Evolutionary conservation across 208 protist genomes (phyloP).

Genomic region (Trypanosoma theileri): DNA sequence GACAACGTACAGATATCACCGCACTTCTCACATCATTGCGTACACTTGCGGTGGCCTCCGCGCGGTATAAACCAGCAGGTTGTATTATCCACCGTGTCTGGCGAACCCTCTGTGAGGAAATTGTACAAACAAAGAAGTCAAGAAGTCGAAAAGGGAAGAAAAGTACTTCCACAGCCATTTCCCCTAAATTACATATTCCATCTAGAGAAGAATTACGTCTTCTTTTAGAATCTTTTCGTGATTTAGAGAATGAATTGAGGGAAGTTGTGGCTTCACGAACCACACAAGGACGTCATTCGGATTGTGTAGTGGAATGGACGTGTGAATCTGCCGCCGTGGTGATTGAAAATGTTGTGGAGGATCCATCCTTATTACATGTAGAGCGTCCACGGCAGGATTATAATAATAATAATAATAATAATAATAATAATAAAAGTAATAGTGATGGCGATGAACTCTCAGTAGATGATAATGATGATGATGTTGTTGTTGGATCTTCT

Average conservation of each 20-base stretch:
- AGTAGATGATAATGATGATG: neutral
- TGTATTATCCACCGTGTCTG: conserved; percentile 36
- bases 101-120: conserved; percentile 29
- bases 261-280: neutral
- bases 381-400: neutral
- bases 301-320: conserved; percentile 27
- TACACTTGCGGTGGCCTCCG: conserved; percentile 26
- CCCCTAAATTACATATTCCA: conserved; percentile 24
- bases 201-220: conserved; percentile 35
- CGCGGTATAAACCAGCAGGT: conserved; percentile 28
- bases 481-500: neutral
- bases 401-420: neutral
- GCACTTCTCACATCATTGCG: conserved; percentile 33
- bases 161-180: neutral
- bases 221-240: conserved; percentile 34
- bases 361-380: neutral
- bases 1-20: conserved; percentile 42
- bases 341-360: conserved; percentile 15
- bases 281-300: conserved; percentile 13
- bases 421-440: neutral
- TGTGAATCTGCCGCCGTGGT: conserved; percentile 3
- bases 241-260: conserved; percentile 27
- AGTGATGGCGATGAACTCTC: no score
- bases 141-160: conserved; percentile 2
- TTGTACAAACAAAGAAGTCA: conserved; percentile 18